These are phyloP conservation scores for Schizothecium vesticola DNA, from an alignment of 495 filamentous ascomycete species.

Conservation along the genomic window DNA sequence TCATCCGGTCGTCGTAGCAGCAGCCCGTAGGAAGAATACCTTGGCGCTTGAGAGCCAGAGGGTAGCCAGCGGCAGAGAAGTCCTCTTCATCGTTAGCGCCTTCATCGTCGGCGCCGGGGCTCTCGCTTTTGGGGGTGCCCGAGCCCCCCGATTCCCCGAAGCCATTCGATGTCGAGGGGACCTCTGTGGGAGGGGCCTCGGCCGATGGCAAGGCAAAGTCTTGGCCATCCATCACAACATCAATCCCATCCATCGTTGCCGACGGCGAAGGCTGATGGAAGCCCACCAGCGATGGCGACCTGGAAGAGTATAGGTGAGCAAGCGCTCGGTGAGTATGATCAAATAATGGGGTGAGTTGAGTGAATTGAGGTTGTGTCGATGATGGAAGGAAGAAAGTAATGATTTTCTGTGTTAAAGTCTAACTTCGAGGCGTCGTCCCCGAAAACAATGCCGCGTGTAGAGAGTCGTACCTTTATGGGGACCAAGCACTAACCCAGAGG, in stretches of 20 bases:
- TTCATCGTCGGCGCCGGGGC: slow-evolving; percentile 1
- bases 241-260: slow-evolving; percentile 31
- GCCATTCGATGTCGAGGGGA: slow-evolving; percentile 28
- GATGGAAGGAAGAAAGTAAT: background rate
- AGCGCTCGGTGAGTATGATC: background rate
- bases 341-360: background rate
- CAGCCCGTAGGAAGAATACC: slow-evolving; percentile 60
- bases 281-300: background rate
- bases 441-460: background rate
- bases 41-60: slow-evolving; percentile 19
- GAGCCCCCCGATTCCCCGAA: slow-evolving; percentile 20
- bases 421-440: background rate
- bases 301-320: background rate
- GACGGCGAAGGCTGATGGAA: background rate
- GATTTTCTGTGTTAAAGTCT: background rate
- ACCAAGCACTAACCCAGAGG: background rate
- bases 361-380: background rate
- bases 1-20: slow-evolving; percentile 92
- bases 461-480: background rate
- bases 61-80: slow-evolving; percentile 14
- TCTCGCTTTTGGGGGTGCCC: slow-evolving; percentile 7
- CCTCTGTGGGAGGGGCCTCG: slow-evolving; percentile 22
- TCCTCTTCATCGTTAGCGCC: slow-evolving; percentile 27
- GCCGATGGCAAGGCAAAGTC: slow-evolving; percentile 31
- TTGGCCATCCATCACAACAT: slow-evolving; percentile 35